phyloP scores from a whole-genome alignment of 2,329 filamentous ascomycete species.

The Diaporthe humulicola region DNA sequence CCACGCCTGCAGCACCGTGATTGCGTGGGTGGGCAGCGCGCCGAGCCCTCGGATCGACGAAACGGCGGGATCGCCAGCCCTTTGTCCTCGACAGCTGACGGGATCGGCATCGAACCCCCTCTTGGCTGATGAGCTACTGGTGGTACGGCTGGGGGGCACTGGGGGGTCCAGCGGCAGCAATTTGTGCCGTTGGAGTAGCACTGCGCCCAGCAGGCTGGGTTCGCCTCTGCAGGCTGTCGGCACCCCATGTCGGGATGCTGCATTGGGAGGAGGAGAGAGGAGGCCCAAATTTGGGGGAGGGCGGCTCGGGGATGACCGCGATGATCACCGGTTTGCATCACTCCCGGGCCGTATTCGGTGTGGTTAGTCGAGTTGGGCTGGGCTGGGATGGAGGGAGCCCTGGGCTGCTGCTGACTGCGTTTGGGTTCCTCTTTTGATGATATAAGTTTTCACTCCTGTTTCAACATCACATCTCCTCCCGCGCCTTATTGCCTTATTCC shows the following conservation, averaged over 20 bases:
- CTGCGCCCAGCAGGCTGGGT: conserved; percentile 15
- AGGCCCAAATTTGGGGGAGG: background rate
- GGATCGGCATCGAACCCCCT: background rate
- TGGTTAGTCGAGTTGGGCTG: background rate
- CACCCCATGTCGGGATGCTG: background rate
- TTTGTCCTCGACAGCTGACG: background rate
- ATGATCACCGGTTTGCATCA: conserved; percentile 13
- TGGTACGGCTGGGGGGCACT: too few species aligned
- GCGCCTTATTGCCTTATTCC: background rate
- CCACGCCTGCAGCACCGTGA: background rate
- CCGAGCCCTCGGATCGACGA: conserved; percentile 28
- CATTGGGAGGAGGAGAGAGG: too few species aligned
- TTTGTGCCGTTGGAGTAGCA: background rate
- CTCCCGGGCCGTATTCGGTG: background rate
- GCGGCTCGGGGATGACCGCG: conserved; percentile 18
- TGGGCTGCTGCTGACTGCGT: background rate
- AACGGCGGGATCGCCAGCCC: background rate
- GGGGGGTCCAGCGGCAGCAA: background rate
- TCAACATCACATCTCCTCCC: background rate
- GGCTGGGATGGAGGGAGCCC: background rate
- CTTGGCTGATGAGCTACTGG: background rate
- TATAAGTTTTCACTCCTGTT: conserved; percentile 25
- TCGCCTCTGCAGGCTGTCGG: background rate
- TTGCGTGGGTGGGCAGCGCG: background rate
- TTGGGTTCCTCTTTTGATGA: background rate